Conservation (phyloP, 2,329 filamentous ascomycete genomes). For the Penicillium sp. region DNA sequence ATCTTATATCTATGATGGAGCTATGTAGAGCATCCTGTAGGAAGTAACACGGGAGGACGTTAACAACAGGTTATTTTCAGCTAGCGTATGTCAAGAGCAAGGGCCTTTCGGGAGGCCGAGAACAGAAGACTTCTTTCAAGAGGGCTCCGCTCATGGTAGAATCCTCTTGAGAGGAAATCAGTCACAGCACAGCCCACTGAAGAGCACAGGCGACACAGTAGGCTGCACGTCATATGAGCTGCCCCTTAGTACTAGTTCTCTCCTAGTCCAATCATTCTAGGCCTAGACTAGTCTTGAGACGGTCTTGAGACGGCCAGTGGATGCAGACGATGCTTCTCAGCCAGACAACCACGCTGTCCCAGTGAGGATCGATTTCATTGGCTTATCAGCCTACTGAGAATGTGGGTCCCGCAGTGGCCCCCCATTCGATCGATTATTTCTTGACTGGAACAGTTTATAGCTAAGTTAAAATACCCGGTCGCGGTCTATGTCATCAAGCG, state of each 20-base stretch:
- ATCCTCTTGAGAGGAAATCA: constrained; percentile 14
- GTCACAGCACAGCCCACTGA: constrained; percentile 7
- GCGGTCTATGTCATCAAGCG: no score
- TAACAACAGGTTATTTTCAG: constrained; percentile 1
- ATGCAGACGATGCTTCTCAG: not conserved
- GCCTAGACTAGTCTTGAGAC: constrained; percentile 7
- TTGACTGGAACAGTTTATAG: no score
- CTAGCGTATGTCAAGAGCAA: constrained; percentile 3
- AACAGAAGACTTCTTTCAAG: constrained; percentile 5
- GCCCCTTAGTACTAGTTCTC: constrained; percentile 5
- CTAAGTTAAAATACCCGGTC: no score
- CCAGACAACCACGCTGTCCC: no score
- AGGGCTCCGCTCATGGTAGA: constrained; percentile 5
- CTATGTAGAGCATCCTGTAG: no score
- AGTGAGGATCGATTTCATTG: no score
- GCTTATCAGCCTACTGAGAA: no score
- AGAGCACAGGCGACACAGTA: constrained; percentile 11
- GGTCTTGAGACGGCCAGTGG: constrained; percentile 1
- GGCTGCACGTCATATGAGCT: constrained; percentile 11
- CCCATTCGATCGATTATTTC: no score
- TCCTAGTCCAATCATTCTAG: constrained; percentile 13
- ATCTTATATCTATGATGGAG: no score
- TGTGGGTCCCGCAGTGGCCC: no score
- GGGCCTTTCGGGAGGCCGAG: constrained; percentile 1
- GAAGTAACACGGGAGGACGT: no score